Conservation (phyloP, 257 asterid species). For the Thymus quinquecostatus region DNA sequence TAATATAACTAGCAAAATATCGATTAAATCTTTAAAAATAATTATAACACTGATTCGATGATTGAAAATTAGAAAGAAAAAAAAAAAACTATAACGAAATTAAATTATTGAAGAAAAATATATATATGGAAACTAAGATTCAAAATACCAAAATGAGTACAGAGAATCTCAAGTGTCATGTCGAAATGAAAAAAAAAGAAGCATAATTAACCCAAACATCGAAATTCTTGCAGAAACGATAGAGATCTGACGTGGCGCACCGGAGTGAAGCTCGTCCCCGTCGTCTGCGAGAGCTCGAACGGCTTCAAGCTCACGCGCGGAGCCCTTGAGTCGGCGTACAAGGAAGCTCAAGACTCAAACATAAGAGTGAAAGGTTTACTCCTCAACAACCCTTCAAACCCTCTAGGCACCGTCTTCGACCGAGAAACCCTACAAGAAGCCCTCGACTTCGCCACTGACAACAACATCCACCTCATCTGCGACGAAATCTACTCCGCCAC, state of each 20-base stretch:
- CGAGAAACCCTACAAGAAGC: constrained; percentile 50
- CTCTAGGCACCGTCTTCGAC: constrained; percentile 75
- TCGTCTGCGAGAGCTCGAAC: constrained; percentile 64
- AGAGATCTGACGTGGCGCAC: constrained; percentile 88
- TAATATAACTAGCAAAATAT: too few species aligned
- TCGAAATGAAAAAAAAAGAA: too few species aligned
- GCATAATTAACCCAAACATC: background rate
- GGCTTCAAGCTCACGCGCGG: constrained; percentile 60
- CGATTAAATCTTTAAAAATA: too few species aligned
- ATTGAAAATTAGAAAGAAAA: too few species aligned
- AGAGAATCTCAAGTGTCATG: too few species aligned
- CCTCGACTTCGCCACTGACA: constrained; percentile 47
- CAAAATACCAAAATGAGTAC: too few species aligned
- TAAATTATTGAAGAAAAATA: too few species aligned
- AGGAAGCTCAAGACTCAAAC: constrained; percentile 57
- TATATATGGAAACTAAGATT: too few species aligned
- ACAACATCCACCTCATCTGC: constrained; percentile 68
- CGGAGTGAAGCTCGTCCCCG: constrained; percentile 63
- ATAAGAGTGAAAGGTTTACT: constrained; percentile 72
- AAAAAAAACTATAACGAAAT: too few species aligned
- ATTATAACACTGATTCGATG: too few species aligned
- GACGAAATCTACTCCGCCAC: constrained; percentile 94
- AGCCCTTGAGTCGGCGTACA: constrained; percentile 68
- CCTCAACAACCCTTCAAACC: constrained; percentile 86
- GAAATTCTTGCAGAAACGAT: constrained; percentile 57